Evolutionary conservation across 2,329 filamentous ascomycete genomes (phyloP).

Genomic region (Xylariaceae sp.): DNA sequence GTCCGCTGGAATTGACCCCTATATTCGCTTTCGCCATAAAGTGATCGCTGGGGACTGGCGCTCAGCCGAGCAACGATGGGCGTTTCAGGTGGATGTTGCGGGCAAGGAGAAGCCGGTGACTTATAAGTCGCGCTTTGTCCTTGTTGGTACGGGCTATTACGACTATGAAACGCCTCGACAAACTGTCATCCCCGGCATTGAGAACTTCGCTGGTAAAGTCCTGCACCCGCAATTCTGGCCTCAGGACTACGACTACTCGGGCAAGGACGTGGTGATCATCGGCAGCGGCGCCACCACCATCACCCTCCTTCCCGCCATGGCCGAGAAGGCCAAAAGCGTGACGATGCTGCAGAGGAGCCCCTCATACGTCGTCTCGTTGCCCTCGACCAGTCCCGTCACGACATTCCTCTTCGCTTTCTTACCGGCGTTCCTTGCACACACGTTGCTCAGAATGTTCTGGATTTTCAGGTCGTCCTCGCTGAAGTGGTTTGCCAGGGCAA

Average conservation of each 20-base stretch:
- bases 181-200: constrained; percentile 59
- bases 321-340: constrained; percentile 56
- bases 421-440: constrained; percentile 13
- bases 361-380: constrained; percentile 57
- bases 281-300: constrained; percentile 75
- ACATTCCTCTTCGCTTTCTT: constrained; percentile 16
- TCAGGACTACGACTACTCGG: constrained; percentile 56
- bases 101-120: constrained; percentile 27
- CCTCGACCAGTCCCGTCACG: constrained; percentile 37
- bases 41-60: constrained; percentile 49
- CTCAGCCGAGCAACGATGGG: constrained; percentile 52
- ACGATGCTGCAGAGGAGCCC: constrained; percentile 80
- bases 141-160: constrained; percentile 64
- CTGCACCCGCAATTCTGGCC: constrained; percentile 71
- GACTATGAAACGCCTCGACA: constrained; percentile 60
- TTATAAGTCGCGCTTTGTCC: constrained; percentile 48
- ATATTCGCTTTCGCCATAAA: constrained; percentile 48
- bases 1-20: constrained; percentile 46
- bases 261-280: constrained; percentile 66
- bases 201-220: constrained; percentile 53
- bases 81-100: constrained; percentile 38
- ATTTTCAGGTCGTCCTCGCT: constrained; percentile 37
- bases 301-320: constrained; percentile 67
- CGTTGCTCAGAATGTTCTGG: constrained; percentile 43
- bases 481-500: constrained; percentile 42